phyloP scores from a whole-genome alignment of 2,329 filamentous ascomycete genomes.

The Aspergillus sp. region DNA sequence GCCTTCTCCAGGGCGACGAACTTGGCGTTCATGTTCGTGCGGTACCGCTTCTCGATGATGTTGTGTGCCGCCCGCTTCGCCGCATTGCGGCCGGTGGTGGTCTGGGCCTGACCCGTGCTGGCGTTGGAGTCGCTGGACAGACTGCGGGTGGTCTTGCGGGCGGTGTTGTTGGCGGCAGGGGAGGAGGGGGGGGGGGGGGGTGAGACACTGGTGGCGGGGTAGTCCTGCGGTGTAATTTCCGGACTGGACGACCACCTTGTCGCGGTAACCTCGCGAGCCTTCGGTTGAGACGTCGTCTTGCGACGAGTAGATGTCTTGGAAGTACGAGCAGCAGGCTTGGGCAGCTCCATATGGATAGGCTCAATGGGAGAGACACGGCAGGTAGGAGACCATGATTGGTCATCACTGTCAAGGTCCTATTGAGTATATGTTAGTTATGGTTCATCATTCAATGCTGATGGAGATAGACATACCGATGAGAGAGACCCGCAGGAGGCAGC shows the following conservation, averaged over 20 bases:
- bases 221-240: constrained; percentile 30
- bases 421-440: not conserved
- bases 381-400: constrained; percentile 34
- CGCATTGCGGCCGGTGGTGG: constrained; percentile 33
- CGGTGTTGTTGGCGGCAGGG: constrained; percentile 11
- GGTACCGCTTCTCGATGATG: constrained; percentile 46
- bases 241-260: constrained; percentile 33
- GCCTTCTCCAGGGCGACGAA: constrained; percentile 44
- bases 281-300: constrained; percentile 10
- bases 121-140: constrained; percentile 30
- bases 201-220: constrained; percentile 19
- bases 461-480: constrained; percentile 23
- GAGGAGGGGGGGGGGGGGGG: constrained; percentile 9
- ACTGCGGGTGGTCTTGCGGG: constrained; percentile 28
- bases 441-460: no score
- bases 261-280: constrained; percentile 15
- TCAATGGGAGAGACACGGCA: constrained; percentile 24
- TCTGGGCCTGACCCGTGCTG: constrained; percentile 21
- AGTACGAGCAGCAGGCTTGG: constrained; percentile 5
- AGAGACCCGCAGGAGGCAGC: constrained; percentile 27
- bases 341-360: constrained; percentile 14
- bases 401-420: constrained; percentile 40
- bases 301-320: constrained; percentile 12
- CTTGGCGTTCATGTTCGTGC: constrained; percentile 47
- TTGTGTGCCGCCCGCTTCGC: constrained; percentile 46